These are phyloP conservation scores for Magnolia changhungtana DNA, from an alignment of 164 flowering plant genomes.

Conservation along the genomic window DNA sequence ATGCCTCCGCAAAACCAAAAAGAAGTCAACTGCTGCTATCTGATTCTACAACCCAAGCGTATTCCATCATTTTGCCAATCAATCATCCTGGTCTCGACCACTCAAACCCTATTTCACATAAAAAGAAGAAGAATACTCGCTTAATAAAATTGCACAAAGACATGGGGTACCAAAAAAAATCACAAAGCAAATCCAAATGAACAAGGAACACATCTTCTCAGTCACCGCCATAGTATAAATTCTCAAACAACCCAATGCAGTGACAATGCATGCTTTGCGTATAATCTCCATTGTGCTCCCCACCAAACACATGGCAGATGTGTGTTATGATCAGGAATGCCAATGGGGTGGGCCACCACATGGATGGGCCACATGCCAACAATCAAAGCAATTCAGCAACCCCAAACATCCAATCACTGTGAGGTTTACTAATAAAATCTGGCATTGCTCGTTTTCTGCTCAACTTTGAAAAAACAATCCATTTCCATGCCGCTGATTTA, in stretches of 20 bases:
- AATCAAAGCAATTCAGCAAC: neutral
- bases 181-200: neutral
- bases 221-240: neutral
- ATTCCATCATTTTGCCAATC: conserved; percentile 16
- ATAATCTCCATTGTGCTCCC: neutral
- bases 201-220: neutral
- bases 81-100: neutral
- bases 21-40: conserved; percentile 20
- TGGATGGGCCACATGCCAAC: neutral
- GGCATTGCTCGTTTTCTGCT: too few species aligned
- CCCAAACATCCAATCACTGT: neutral
- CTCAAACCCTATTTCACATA: conserved; percentile 13
- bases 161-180: neutral
- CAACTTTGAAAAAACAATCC: too few species aligned
- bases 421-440: too few species aligned
- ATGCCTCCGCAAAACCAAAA: conserved; percentile 4
- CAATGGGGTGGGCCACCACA: neutral
- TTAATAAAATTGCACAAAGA: neutral
- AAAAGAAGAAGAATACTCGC: neutral
- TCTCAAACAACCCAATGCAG: neutral
- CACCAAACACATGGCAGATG: too few species aligned
- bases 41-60: conserved; percentile 10
- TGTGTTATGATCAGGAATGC: neutral
- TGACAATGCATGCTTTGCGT: neutral
- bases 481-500: too few species aligned